These are phyloP conservation scores for Teunomyces pallodes DNA, from an alignment of 805 yeast genomes.

Conservation along the genomic window DNA sequence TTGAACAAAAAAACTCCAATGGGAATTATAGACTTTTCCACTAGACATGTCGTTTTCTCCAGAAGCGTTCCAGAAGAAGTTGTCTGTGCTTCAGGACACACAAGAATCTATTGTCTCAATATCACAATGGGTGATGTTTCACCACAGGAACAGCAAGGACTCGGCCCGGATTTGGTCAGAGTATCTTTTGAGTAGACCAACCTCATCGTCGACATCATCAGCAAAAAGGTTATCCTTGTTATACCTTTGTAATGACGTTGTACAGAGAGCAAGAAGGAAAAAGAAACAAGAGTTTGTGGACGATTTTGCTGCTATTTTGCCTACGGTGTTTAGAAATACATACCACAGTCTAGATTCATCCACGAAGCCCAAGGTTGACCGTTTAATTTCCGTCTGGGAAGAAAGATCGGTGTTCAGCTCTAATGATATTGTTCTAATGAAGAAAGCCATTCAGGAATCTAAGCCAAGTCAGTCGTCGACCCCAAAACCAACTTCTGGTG, in stretches of 20 bases:
- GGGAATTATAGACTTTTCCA: background rate
- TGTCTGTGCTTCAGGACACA: constrained; percentile 51
- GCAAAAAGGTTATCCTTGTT: constrained; percentile 54
- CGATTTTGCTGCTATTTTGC: constrained; percentile 54
- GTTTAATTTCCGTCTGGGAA: constrained; percentile 58
- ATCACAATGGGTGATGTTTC: constrained; percentile 72
- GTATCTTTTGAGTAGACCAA: constrained; percentile 21
- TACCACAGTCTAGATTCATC: constrained; percentile 27
- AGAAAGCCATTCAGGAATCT: constrained; percentile 19
- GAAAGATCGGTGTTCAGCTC: constrained; percentile 46
- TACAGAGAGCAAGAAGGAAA: constrained; percentile 71
- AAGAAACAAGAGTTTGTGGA: constrained; percentile 55
- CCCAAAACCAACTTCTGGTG: background rate
- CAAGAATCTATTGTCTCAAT: constrained; percentile 74
- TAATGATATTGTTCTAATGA: constrained; percentile 27
- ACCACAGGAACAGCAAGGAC: constrained; percentile 54
- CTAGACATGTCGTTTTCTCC: constrained; percentile 48
- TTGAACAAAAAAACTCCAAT: background rate
- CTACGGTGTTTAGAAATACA: constrained; percentile 35
- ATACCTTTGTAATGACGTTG: constrained; percentile 77
- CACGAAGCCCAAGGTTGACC: constrained; percentile 47
- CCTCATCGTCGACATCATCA: constrained; percentile 10
- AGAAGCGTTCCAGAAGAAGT: constrained; percentile 47
- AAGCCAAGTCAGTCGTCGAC: constrained; percentile 6
- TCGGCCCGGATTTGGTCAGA: constrained; percentile 55